phyloP scores from a whole-genome alignment of 495 filamentous ascomycete genomes.

The Cryomyces antarcticus region DNA sequence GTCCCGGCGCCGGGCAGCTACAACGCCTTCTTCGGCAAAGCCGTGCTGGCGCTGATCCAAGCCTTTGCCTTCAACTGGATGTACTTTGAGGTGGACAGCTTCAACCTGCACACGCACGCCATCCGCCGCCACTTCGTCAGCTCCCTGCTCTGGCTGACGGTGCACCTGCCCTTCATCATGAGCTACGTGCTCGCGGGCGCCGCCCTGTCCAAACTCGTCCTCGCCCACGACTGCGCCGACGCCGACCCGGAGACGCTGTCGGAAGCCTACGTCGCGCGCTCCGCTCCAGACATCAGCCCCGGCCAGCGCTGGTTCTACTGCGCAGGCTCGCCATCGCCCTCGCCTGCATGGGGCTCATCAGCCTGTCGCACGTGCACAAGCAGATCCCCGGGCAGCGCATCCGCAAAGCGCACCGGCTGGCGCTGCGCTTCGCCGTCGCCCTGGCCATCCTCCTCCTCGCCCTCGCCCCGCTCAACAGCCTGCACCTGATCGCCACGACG shows the following conservation, averaged over 20 bases:
- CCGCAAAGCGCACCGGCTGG: slow-evolving; percentile 24
- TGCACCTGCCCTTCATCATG: slow-evolving; percentile 37
- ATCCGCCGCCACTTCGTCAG: slow-evolving; percentile 25
- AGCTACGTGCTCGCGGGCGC: slow-evolving; percentile 31
- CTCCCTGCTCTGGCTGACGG: slow-evolving; percentile 22
- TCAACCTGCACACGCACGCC: slow-evolving; percentile 32
- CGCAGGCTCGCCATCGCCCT: slow-evolving; percentile 29
- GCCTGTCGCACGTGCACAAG: slow-evolving; percentile 24
- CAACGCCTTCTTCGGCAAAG: slow-evolving; percentile 41
- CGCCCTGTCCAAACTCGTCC: slow-evolving; percentile 30
- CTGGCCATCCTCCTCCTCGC: slow-evolving; percentile 29
- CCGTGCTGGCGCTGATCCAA: slow-evolving; percentile 32
- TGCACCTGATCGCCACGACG: slow-evolving; percentile 28
- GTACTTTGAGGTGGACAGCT: slow-evolving; percentile 40
- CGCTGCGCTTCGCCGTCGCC: slow-evolving; percentile 26
- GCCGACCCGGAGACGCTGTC: slow-evolving; percentile 24
- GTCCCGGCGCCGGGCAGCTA: slow-evolving; percentile 18
- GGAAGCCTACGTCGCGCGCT: slow-evolving; percentile 22
- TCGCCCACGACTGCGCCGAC: slow-evolving; percentile 28
- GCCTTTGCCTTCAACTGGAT: slow-evolving; percentile 43
- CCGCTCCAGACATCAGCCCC: slow-evolving; percentile 20
- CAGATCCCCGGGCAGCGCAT: slow-evolving; percentile 22
- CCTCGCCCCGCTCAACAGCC: slow-evolving; percentile 23
- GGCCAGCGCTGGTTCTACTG: slow-evolving; percentile 41
- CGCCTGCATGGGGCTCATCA: slow-evolving; percentile 28